Conservation (phyloP, 2,329 filamentous ascomycete genomes). For the Neopestalotiopsis clavispora region DNA sequence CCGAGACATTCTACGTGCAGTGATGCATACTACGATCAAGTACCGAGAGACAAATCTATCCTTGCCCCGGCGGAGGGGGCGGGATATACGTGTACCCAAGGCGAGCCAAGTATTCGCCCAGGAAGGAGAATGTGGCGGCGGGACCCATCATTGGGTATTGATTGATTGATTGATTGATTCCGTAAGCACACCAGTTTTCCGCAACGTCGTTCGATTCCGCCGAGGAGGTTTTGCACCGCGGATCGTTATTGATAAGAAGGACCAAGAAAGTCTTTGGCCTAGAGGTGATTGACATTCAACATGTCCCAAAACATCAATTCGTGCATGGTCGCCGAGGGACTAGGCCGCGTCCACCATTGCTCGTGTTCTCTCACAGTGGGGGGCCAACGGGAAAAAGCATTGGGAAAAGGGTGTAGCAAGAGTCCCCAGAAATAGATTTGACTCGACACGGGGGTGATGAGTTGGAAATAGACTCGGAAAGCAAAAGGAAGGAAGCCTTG, state of each 20-base stretch:
- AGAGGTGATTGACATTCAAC: neutral
- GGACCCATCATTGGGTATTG: no score
- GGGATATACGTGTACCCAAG: no score
- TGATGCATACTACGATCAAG: no score
- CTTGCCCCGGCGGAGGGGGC: no score
- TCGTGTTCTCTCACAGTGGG: neutral
- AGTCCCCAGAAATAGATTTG: slow-evolving; percentile 2
- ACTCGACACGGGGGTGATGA: neutral
- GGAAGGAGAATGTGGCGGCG: no score
- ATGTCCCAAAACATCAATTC: neutral
- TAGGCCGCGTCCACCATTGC: neutral
- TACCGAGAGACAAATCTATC: no score
- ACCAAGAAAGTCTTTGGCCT: neutral
- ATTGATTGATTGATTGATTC: no score
- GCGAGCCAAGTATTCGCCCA: no score
- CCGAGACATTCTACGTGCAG: no score
- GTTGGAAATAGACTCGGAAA: neutral
- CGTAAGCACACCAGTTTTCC: no score
- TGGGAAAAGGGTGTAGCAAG: no score
- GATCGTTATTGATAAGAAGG: neutral
- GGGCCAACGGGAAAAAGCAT: neutral
- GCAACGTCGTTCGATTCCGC: no score
- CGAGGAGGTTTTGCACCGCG: neutral
- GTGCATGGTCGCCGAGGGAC: slow-evolving; percentile 1
- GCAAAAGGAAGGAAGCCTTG: neutral